These are phyloP conservation scores for Furcasterigmium furcatum DNA, from an alignment of 2,329 filamentous ascomycete genomes.

Conservation along the genomic window DNA sequence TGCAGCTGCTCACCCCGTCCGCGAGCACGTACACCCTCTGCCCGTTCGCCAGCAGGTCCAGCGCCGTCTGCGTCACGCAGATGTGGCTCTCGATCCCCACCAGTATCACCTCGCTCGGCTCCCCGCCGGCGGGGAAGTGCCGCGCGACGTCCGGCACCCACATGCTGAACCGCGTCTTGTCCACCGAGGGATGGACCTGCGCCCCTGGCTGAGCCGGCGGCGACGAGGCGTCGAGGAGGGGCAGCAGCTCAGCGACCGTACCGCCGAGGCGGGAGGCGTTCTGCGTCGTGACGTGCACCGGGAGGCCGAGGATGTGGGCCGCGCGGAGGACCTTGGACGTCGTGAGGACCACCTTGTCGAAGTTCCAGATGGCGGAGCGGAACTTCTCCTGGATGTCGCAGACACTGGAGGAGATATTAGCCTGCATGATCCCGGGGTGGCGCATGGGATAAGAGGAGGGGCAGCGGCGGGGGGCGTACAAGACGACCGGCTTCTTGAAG, in stretches of 20 bases:
- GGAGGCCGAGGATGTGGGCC: constrained; percentile 64
- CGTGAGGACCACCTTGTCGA: constrained; percentile 73
- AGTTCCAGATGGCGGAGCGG: constrained; percentile 77
- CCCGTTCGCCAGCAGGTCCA: constrained; percentile 73
- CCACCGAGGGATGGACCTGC: constrained; percentile 48
- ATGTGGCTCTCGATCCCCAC: constrained; percentile 94
- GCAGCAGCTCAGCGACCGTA: constrained; percentile 69
- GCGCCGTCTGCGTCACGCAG: constrained; percentile 87
- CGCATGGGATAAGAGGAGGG: not conserved
- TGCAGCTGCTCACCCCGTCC: constrained; percentile 87
- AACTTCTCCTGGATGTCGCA: constrained; percentile 97
- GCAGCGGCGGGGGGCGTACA: constrained; percentile 3
- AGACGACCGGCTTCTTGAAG: constrained; percentile 12
- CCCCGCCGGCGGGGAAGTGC: constrained; percentile 20
- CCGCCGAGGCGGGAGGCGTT: constrained; percentile 73
- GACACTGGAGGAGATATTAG: constrained; percentile 54
- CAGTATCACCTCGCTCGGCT: constrained; percentile 63
- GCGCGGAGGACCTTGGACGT: constrained; percentile 67
- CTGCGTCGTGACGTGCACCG: constrained; percentile 85
- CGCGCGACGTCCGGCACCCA: constrained; percentile 63
- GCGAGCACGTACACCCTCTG: constrained; percentile 84
- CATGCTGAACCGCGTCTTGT: constrained; percentile 95
- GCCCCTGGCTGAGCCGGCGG: constrained; percentile 17
- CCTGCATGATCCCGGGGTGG: not conserved
- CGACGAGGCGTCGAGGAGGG: constrained; percentile 36